Conservation (phyloP, 306 rosid genomes). For the Vigna radiata region DNA sequence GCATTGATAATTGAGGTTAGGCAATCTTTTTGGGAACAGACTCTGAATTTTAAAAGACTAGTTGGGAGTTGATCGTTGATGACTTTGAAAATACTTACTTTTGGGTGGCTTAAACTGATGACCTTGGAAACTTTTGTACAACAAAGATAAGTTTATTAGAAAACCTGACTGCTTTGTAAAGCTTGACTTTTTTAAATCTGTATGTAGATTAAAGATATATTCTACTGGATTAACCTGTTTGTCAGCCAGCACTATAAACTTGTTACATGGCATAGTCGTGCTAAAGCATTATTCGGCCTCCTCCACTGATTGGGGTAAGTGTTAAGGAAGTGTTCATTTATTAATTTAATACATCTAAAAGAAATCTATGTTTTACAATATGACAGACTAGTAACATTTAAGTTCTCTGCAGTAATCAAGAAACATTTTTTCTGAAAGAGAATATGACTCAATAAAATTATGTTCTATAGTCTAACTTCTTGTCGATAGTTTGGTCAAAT, state of each 20-base stretch:
- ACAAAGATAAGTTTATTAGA: constrained; percentile 1
- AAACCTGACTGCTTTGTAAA: constrained; percentile 41
- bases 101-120: constrained; percentile 39
- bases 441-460: background rate
- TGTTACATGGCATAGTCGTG: background rate
- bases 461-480: background rate
- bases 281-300: constrained; percentile 9
- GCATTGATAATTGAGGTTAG: constrained; percentile 44
- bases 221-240: constrained; percentile 16
- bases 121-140: constrained; percentile 13
- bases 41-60: constrained; percentile 55
- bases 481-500: background rate
- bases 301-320: background rate
- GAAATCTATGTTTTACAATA: constrained; percentile 18
- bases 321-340: background rate
- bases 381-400: background rate
- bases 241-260: background rate
- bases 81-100: constrained; percentile 62
- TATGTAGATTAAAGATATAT: constrained; percentile 32
- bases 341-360: constrained; percentile 1
- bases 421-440: background rate
- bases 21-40: constrained; percentile 58
- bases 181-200: constrained; percentile 32
- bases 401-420: constrained; percentile 13
- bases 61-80: constrained; percentile 70